phyloP scores from a whole-genome alignment of 148 eudicot genomes.

The Amaranthus cruentus region DNA sequence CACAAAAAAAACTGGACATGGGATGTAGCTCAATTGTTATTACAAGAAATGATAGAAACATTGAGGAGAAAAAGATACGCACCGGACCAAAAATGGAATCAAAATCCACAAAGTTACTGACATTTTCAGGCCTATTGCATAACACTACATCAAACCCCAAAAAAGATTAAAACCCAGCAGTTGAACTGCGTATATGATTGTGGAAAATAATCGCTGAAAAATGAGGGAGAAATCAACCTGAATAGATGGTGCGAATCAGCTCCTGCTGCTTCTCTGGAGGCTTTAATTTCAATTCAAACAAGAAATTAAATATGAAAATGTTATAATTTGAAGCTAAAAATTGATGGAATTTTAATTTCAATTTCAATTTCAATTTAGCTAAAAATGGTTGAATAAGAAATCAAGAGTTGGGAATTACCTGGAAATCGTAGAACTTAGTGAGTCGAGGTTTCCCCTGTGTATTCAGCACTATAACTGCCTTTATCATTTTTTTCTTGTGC shows the following conservation, averaged over 20 bases:
- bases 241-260: conserved; percentile 58
- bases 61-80: conserved; percentile 20
- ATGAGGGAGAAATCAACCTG: conserved; percentile 29
- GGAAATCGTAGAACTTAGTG: conserved; percentile 36
- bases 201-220: neutral
- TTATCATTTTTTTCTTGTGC: conserved; percentile 27
- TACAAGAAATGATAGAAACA: neutral
- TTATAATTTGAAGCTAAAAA: neutral
- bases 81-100: conserved; percentile 72
- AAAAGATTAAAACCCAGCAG: neutral
- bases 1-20: neutral
- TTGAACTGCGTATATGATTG: neutral
- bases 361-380: neutral
- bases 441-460: conserved; percentile 44
- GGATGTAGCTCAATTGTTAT: neutral
- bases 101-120: conserved; percentile 69
- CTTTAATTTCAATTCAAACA: conserved; percentile 23
- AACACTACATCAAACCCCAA: conserved; percentile 39
- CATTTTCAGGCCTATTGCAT: conserved; percentile 70
- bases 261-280: conserved; percentile 77
- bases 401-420: conserved; percentile 12
- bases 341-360: neutral
- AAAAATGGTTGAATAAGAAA: neutral
- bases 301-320: neutral
- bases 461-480: conserved; percentile 44